Evolutionary conservation across 805 yeast genomes (phyloP).

Genomic region (Kluyveromyces siamensis): DNA sequence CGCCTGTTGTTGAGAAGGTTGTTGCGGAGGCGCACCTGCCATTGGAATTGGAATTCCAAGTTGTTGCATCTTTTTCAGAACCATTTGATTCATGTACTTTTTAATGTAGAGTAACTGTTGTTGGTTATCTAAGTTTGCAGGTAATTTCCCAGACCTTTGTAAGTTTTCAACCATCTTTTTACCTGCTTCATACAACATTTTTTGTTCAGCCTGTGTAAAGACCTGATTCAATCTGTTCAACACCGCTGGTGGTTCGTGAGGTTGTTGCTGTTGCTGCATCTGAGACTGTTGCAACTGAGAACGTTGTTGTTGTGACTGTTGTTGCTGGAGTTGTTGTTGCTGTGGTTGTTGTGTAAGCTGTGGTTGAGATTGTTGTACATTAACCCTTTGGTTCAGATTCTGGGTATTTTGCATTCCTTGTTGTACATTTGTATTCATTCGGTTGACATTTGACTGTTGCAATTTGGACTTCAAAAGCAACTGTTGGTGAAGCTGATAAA

Average conservation of each 20-base stretch:
- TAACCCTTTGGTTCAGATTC: conserved; percentile 11
- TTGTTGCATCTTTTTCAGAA: conserved; percentile 26
- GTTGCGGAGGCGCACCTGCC: conserved; percentile 13
- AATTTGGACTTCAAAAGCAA: conserved; percentile 40
- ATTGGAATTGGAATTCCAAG: conserved; percentile 10
- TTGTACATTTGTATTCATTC: conserved; percentile 1
- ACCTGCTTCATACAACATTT: conserved; percentile 28
- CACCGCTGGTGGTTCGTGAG: conserved; percentile 26
- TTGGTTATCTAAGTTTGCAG: conserved; percentile 9
- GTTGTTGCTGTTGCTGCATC: conserved; percentile 17
- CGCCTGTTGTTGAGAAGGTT: conserved; percentile 11
- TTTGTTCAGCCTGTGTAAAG: conserved; percentile 29
- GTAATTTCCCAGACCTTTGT: conserved; percentile 23
- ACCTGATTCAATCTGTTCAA: conserved; percentile 27
- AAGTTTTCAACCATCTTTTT: conserved; percentile 29
- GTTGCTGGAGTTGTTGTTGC: conserved; percentile 27
- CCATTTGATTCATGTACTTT: conserved; percentile 30
- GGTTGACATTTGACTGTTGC: conserved; percentile 35
- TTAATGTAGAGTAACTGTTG: conserved; percentile 25
- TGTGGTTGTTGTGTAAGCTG: conserved; percentile 25
- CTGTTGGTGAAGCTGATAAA: conserved; percentile 60
- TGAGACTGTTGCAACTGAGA: conserved; percentile 32
- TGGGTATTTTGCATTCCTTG: neutral
- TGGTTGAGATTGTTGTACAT: conserved; percentile 24
- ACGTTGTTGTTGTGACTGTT: conserved; percentile 21